These are phyloP conservation scores for Phytophthora chlamydospora DNA, from an alignment of 352 stramenopile genomes.

Conservation along the genomic window DNA sequence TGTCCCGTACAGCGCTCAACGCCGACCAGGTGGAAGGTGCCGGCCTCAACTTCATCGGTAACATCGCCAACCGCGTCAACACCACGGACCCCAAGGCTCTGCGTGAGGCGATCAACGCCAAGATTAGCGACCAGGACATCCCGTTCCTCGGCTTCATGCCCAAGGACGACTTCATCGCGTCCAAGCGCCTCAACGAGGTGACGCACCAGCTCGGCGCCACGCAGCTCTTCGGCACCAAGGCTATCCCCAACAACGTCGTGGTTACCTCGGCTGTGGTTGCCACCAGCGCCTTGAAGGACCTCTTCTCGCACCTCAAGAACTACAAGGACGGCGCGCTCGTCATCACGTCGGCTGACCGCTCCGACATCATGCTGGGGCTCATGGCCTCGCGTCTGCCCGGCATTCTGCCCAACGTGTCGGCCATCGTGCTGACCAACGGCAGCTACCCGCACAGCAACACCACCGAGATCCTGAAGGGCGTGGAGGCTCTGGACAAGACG, in stretches of 20 bases:
- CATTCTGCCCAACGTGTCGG: conserved; percentile 69
- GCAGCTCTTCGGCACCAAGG: conserved; percentile 63
- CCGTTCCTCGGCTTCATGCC: conserved; percentile 75
- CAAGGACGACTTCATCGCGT: conserved; percentile 71
- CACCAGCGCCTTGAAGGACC: conserved; percentile 73
- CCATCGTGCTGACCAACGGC: conserved; percentile 79
- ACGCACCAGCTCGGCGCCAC: conserved; percentile 65
- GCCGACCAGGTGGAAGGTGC: conserved; percentile 67
- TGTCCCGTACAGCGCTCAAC: conserved; percentile 57
- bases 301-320: conserved; percentile 80
- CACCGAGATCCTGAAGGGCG: conserved; percentile 72
- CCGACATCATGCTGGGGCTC: conserved; percentile 73
- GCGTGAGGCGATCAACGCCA: conserved; percentile 35
- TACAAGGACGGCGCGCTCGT: conserved; percentile 77
- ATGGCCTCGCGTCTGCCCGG: conserved; percentile 72
- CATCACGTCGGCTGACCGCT: conserved; percentile 80
- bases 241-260: conserved; percentile 74
- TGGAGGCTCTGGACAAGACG: conserved; percentile 68
- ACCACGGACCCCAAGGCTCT: conserved; percentile 43
- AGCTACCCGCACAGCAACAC: conserved; percentile 79
- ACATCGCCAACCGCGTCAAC: conserved; percentile 75
- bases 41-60: conserved; percentile 71
- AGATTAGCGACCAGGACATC: conserved; percentile 47
- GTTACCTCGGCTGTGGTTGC: conserved; percentile 71
- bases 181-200: conserved; percentile 81